These are phyloP conservation scores for Coemansia biformis DNA, from an alignment of 192 early-diverging fungal species.

Conservation along the genomic window DNA sequence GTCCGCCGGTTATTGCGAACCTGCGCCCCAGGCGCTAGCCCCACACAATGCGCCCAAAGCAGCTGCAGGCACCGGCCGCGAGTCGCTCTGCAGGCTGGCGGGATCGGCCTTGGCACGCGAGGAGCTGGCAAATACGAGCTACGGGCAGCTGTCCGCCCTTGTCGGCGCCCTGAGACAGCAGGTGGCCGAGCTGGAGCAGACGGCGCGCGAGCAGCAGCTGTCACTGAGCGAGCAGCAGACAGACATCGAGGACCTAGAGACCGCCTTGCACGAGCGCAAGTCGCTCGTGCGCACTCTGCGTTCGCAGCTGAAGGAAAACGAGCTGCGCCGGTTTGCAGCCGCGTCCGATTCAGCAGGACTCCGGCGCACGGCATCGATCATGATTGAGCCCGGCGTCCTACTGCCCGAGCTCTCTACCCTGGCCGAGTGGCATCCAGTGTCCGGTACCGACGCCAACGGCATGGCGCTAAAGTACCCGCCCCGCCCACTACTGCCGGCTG, in stretches of 20 bases:
- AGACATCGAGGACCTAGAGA: conserved; percentile 31
- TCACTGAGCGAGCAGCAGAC: conserved; percentile 19
- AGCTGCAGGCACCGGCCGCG: neutral
- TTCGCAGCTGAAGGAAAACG: conserved; percentile 22
- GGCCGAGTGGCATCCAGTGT: neutral
- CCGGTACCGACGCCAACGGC: too few species aligned
- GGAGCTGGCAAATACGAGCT: neutral
- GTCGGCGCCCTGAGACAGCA: too few species aligned
- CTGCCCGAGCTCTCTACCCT: neutral
- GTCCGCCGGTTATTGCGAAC: too few species aligned
- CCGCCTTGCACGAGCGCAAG: conserved; percentile 21
- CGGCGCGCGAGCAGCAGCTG: conserved; percentile 17
- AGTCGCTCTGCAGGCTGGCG: neutral
- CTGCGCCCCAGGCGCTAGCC: too few species aligned
- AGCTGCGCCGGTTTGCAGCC: conserved; percentile 28
- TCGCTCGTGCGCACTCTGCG: conserved; percentile 21
- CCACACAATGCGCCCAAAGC: too few species aligned
- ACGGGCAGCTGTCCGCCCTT: conserved; percentile 1
- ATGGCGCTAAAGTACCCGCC: too few species aligned
- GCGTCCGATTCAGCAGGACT: conserved; percentile 27
- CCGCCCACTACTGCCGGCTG: neutral
- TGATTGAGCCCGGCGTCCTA: conserved; percentile 1
- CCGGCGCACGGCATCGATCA: conserved; percentile 20
- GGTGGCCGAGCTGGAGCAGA: conserved; percentile 21
- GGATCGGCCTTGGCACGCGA: neutral